Conservation (phyloP, 2,329 filamentous ascomycete genomes). For the Talaromyces piceae region DNA sequence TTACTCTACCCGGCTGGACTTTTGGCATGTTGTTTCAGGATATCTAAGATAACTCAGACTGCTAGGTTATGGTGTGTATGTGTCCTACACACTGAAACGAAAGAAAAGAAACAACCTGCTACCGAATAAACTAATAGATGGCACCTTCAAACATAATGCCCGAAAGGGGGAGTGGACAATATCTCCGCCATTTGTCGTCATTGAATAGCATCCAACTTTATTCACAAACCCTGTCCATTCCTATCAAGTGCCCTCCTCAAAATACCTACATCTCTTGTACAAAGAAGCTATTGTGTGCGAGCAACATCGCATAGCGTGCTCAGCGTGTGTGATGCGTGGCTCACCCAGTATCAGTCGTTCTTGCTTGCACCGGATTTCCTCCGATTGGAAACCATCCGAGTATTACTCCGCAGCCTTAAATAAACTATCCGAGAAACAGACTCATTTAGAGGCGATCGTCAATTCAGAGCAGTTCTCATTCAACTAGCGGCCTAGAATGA, state of each 20-base stretch:
- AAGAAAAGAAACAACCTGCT: too few relatives aligned
- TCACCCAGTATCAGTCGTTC: too few relatives aligned
- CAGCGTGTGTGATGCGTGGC: neutral
- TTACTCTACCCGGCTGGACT: constrained; percentile 1
- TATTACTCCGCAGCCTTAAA: too few relatives aligned
- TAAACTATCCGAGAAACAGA: too few relatives aligned
- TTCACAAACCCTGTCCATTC: neutral
- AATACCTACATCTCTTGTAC: too few relatives aligned
- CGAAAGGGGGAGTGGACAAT: neutral
- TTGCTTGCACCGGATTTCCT: neutral
- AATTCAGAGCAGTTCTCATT: too few relatives aligned
- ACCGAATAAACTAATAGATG: too few relatives aligned
- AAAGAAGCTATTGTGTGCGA: neutral
- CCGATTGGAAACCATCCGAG: neutral
- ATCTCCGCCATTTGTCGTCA: neutral
- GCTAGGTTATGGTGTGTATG: too few relatives aligned
- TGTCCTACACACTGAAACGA: too few relatives aligned
- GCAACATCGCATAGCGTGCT: neutral
- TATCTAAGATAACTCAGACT: neutral
- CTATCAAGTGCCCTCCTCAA: too few relatives aligned
- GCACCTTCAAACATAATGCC: too few relatives aligned
- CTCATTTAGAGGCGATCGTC: too few relatives aligned
- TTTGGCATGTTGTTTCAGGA: neutral
- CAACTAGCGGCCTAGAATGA: neutral
- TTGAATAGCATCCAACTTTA: neutral